phyloP scores from a whole-genome alignment of 768 basidiomycete species.

The Podaxis sp. region DNA sequence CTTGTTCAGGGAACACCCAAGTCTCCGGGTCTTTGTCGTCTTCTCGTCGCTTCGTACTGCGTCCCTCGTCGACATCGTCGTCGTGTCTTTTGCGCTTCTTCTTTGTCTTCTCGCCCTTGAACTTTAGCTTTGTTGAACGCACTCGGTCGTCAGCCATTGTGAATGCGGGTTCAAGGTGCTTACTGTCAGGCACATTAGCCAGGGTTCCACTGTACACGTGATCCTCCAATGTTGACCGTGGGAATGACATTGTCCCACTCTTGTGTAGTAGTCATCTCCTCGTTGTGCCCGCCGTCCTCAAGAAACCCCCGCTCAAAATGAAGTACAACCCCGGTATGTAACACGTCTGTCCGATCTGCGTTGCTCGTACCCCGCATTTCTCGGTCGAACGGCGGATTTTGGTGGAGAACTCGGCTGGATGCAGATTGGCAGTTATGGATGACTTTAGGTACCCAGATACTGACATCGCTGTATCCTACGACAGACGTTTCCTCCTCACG shows the following conservation, averaged over 20 bases:
- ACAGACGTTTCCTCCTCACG: conserved; percentile 88
- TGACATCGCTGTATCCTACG: conserved; percentile 27
- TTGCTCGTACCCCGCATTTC: conserved; percentile 21
- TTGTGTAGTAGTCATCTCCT: conserved; percentile 24
- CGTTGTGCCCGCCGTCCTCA: conserved; percentile 60
- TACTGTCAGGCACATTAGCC: conserved; percentile 17
- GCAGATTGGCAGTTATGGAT: conserved; percentile 27
- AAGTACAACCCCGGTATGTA: conserved; percentile 83
- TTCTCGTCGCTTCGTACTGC: conserved; percentile 46
- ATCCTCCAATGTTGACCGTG: conserved; percentile 30
- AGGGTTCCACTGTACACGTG: conserved; percentile 32
- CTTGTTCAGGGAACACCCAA: conserved; percentile 75
- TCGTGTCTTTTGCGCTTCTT: conserved; percentile 78
- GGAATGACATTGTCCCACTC: conserved; percentile 25
- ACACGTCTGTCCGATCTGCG: conserved; percentile 23
- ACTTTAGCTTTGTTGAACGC: conserved; percentile 76
- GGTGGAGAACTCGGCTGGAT: conserved; percentile 54
- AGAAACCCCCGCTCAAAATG: conserved; percentile 58
- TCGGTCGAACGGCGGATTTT: conserved; percentile 28
- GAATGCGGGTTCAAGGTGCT: neutral
- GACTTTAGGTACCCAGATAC: conserved; percentile 24
- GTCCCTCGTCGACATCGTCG: conserved; percentile 47
- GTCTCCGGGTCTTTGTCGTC: conserved; percentile 70
- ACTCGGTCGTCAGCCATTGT: conserved; percentile 44
- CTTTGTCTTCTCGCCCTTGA: conserved; percentile 85